Evolutionary conservation across 306 rosid species (phyloP), one percentile per base, ranked within the genome.

Genomic region (Malus asiatica): DNA sequence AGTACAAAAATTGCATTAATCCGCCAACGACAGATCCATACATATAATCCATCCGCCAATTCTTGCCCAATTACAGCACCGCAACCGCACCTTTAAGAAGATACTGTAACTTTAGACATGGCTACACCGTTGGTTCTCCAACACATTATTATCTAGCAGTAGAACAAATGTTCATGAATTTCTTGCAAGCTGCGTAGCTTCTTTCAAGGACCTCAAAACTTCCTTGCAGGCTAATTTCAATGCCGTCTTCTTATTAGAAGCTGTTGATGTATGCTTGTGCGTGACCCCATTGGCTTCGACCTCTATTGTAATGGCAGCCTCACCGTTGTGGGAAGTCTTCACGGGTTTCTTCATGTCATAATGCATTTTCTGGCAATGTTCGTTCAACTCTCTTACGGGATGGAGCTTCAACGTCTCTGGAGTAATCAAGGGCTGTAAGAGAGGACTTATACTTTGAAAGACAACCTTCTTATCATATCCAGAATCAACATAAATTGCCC

Each of bases 401-500:
- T 91, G 90, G 35, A 74, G 52, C 68, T 27, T 77, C 12, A 87
- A 3, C 1, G 96, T 93, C 55, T 86, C 88, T 0, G 93, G 96
- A 10, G 93, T 89, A 14, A 91, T 16, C 40, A 93, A 79, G 4
- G 97, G 96, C 74, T 91, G 93, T 75, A 93, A 74, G 30, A 93
- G 87, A 15, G 89, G 96, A 68, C 82, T 77, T 63, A 91, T 84
- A 68, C 97, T 86, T 72, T 67, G 45, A 80, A 86, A 87, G 53
- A 91, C 93, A 13, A 20, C 42, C 15, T 87, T 89, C 74, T 88
- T 77, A 4, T 81, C 38, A 82, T 80, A 90, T 22, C 87, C 88
- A 0, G 98, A 90, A 76, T 93, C 97, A 13, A 93, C 91, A 29
- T 80, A 74, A 65, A 93, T 86, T 58, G 98, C 96, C 65, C 97